phyloP scores from a whole-genome alignment of 148 eudicot species.

The Arctostaphylos glauca region DNA sequence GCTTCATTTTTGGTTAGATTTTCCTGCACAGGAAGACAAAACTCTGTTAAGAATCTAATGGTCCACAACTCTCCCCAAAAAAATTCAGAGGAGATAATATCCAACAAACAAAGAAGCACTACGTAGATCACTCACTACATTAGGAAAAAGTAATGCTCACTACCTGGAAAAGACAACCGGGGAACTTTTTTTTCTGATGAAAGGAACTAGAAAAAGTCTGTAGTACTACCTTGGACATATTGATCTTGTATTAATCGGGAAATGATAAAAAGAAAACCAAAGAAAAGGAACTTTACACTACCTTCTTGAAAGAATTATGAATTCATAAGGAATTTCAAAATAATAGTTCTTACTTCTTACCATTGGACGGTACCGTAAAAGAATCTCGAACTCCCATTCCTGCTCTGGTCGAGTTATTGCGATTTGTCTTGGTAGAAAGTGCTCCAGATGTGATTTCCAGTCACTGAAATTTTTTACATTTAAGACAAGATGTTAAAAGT shows the following conservation, averaged over 20 bases:
- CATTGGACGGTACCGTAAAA: constrained; percentile 75
- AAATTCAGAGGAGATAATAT: not conserved
- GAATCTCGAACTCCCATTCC: constrained; percentile 88
- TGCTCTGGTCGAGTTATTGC: constrained; percentile 81
- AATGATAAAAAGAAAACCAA: not conserved
- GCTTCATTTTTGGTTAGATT: constrained; percentile 92
- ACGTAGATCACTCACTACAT: not conserved
- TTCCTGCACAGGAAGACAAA: constrained; percentile 41
- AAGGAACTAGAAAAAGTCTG: not conserved
- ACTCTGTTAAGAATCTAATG: not conserved
- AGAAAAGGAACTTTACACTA: not conserved
- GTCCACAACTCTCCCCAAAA: not conserved
- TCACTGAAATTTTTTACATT: constrained; percentile 44
- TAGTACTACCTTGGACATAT: not conserved
- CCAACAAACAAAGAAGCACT: not conserved
- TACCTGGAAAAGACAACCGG: not conserved
- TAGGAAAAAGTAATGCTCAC: not conserved
- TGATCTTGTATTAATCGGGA: not conserved
- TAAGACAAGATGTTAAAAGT: not conserved
- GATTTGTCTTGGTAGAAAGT: constrained; percentile 85
- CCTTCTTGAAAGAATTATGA: not conserved
- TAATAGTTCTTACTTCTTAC: constrained; percentile 32
- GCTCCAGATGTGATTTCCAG: constrained; percentile 86
- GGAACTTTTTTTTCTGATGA: not conserved
- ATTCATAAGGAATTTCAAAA: constrained; percentile 1